Evolutionary conservation across 2,329 filamentous ascomycete genomes (phyloP), one percentile per base, ranked within the genome.

Genomic region (Colletotrichum camelliae): DNA sequence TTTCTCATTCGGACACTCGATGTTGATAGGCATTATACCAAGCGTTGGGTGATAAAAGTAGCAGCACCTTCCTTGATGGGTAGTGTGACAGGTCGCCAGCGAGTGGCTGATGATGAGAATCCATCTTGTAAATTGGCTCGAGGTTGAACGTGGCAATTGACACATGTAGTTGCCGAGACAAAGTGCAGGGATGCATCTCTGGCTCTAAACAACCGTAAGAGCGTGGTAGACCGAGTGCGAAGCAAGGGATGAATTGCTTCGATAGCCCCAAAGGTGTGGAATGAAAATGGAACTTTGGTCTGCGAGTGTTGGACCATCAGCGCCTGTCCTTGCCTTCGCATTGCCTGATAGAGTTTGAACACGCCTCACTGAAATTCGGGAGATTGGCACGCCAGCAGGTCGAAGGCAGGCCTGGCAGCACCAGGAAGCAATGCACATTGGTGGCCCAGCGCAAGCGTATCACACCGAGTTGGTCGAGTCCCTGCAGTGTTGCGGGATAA

Each of bases 191-290:
- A 48, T 72, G 18, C 29, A 27, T 57, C 43, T 35, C 37, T 10
- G n/a, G 57, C 27, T 18, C 27, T 35, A 33, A 27, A 48, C 43
- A 39, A 33, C 62, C 60, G 18, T 24, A 33, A 43, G n/a, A 33
- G 43, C 7, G 48, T 16, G 62, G 24, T 39, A 48, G 69, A 65
- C 64, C 64, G 39, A 62, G 37, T 70, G 37, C 67, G 43, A 68
- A 37, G 64, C 57, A 65, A 75, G 72, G 69, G 72, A 75, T 67
- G 72, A 62, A 72, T 62, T 37, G 72, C 21, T 57, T 57, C 27
- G 57, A 52, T 27, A 71, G 62, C 37, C 52, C 31, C 52, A 55
- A 27, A 29, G 37, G 62, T 62, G 69, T 39, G 61, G 52, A 24
- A 72, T 61, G 48, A 52, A 5, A 37, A 72, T 75, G 61, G 24